Evolutionary conservation across 495 filamentous ascomycete species (phyloP).

Genomic region (Glutinoglossum americanum): DNA sequence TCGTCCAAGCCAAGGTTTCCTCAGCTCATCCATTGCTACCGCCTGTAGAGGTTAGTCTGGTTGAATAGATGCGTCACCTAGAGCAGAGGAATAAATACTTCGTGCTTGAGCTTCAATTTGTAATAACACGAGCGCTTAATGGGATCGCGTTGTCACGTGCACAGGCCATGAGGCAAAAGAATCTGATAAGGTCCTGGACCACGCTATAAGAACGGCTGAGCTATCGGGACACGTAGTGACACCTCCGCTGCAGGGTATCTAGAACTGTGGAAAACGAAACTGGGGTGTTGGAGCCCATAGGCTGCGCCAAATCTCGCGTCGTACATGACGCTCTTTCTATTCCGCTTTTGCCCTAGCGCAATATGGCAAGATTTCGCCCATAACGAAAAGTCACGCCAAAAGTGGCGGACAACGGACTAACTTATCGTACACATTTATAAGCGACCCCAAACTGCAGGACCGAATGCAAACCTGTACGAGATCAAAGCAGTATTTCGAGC

Average conservation of each 20-base stretch:
- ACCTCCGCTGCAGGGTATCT: background rate
- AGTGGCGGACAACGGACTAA: background rate
- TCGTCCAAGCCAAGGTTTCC: background rate
- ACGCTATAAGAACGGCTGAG: background rate
- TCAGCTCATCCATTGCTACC: background rate
- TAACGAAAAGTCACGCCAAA: background rate
- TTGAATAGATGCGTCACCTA: background rate
- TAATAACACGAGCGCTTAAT: too few relatives aligned
- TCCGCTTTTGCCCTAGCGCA: background rate
- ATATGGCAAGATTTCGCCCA: background rate
- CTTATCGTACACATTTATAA: background rate
- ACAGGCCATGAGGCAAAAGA: background rate
- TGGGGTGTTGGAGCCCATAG: too few relatives aligned
- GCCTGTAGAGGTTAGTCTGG: background rate
- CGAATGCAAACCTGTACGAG: background rate
- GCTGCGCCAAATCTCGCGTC: background rate
- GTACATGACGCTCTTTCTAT: background rate
- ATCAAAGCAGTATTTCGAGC: background rate
- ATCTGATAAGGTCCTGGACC: background rate
- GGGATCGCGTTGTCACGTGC: background rate
- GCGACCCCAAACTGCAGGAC: background rate
- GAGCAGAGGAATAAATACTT: background rate
- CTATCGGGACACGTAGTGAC: background rate
- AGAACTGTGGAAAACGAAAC: background rate
- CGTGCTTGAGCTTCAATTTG: too few relatives aligned